Evolutionary conservation across 2,329 filamentous ascomycete genomes (phyloP), one percentile per base, ranked within the genome.

Genomic region (Sclerotinia borealis): DNA sequence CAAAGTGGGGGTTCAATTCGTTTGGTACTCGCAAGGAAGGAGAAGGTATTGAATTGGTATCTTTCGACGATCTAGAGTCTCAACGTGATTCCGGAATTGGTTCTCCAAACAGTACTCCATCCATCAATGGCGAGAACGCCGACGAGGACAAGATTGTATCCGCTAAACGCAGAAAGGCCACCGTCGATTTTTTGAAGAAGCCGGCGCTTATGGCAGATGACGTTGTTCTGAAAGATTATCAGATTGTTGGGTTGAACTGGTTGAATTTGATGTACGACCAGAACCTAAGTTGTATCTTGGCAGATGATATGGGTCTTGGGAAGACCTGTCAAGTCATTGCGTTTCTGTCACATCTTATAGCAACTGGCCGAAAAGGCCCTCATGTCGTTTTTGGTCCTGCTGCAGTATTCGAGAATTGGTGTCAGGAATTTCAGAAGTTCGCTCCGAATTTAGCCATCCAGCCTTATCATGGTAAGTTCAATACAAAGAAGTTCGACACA

Each of bases 311-410:
- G 95, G 95, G 91, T 59, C 80, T 93, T 47, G 95, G 95, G 51
- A 99, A 99, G 80, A 99, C 95, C 0, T 97, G 92, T 71, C 93
- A 99, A 72, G 92, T 98, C 66, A 96, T 99, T 69, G 87, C 92
- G 0, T 92, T 99, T 71, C 82, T 99, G 51, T 90, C 92, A 19
- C 88, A 96, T 70, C 80, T 99, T 31, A 86, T 90, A 19, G 86
- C 92, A 72, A 84, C 84, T 36, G 85, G 78, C 67, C 81, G 78
- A 73, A 85, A 72, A 79, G 92, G 91, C 72, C 92, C 79, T 79
- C 86, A 96, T 73, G 78, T 99, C 41, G 84, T 99, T 43, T 87
- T 99, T 34, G 95, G 98, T 1, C 95, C 95, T 6, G 90, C 92
- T 0, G 96, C 93, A 0, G 97, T 93, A 0, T 83, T 96, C 72